phyloP scores from a whole-genome alignment of 305 asterid species.

The Solanum chacoense region DNA sequence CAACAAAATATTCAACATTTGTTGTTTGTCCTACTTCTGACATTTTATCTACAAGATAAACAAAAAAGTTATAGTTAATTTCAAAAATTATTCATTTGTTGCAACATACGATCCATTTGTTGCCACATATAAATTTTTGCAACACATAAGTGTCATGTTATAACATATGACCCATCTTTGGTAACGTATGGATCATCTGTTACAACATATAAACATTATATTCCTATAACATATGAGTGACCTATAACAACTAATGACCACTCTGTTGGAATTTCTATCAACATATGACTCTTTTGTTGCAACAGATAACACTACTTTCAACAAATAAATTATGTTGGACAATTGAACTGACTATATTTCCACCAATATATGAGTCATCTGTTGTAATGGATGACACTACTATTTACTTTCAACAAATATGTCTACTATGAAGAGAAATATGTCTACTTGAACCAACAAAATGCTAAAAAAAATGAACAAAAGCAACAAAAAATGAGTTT shows the following conservation, averaged over 20 bases:
- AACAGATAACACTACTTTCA: background rate
- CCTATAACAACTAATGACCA: no score
- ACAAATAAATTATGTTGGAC: background rate
- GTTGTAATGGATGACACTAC: background rate
- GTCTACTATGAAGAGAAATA: background rate
- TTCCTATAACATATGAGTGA: no score
- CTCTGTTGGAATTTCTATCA: no score
- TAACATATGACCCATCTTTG: no score
- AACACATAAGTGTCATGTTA: background rate
- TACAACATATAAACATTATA: no score
- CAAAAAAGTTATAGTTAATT: no score
- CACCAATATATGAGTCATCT: background rate
- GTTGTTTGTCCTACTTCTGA: background rate
- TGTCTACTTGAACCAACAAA: background rate
- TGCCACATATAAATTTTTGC: background rate
- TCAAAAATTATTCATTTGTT: no score
- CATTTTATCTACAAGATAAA: background rate
- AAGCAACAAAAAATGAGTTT: background rate
- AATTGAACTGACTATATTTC: no score
- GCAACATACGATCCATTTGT: background rate
- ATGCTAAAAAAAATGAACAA: background rate
- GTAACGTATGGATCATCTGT: no score
- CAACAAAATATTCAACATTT: no score
- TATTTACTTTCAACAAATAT: background rate
- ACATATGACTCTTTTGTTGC: background rate